Base-by-base conservation (phyloP, 257 asterid species). In the Gardenia jasminoides region DNA sequence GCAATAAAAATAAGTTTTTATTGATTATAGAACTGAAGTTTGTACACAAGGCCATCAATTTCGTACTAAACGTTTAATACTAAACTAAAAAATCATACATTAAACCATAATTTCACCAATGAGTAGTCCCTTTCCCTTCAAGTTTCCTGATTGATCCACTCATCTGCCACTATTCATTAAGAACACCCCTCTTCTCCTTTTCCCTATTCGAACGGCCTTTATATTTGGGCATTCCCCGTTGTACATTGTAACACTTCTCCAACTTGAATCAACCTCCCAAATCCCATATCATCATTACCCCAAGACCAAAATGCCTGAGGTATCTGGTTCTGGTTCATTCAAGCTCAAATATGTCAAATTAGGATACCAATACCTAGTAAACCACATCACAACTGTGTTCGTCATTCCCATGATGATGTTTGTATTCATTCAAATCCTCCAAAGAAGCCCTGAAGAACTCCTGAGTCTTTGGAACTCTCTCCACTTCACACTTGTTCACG, bases 131-230 rank as follows among this genome's bases (percentile, higher is more conserved):
- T 36, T 36, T 36, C 41, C 41, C 41, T 36, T 36, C 41, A 36
- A 5, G 41, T 36, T 36, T 36, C 41, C 41, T 36, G 41, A 36
- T 93, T 76, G 90, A 87, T 89, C 90, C 82, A 33, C 92, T 78
- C 89, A 89, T 91, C 97, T 90, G 88, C 94, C 92, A 84, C 75
- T 92, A 89, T 91, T 93, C 76, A 90, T 84, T 85, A 69, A 80
- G 54, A 67, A 0, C 70, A 6, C 69, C 73, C 82, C 78, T 78
- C 81, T 67, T 70, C 78, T 79, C 70, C 66, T n/a, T 62, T 80
- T 24, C 72, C 84, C 50, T 44, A 82, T 79, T 72, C 67, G 78
- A 3, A 5, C 41, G 41, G 41, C 41, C 41, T 36, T 1, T 36
- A 36, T 36, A 36, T 36, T 36, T 3, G 41, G 41, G 41, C 41